These are phyloP conservation scores for Isabelozyma pseudorhagii DNA, from an alignment of 805 yeast species.

Conservation along the genomic window DNA sequence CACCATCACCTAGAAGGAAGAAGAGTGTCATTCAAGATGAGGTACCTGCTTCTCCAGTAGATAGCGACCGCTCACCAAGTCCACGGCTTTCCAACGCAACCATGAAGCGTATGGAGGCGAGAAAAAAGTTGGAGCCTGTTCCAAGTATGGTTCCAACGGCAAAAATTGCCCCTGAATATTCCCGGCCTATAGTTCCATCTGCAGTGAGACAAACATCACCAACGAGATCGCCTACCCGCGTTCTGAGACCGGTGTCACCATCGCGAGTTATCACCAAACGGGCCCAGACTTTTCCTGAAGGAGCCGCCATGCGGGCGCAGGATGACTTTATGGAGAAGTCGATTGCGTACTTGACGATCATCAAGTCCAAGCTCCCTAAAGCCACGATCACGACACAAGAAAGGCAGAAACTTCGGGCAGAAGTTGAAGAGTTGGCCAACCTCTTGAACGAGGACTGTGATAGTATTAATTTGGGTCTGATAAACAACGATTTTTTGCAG, in stretches of 20 bases:
- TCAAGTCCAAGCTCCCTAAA: constrained; percentile 9
- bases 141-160: not conserved
- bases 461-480: not conserved
- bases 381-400: constrained; percentile 10
- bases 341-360: constrained; percentile 8
- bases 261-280: not conserved
- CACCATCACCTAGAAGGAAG: not conserved
- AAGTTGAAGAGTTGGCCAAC: not conserved
- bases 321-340: constrained; percentile 10
- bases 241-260: constrained; percentile 4
- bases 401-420: not conserved
- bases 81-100: constrained; percentile 31
- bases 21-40: not conserved
- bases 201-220: not conserved
- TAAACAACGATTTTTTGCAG: constrained; percentile 1
- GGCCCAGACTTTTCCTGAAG: not conserved
- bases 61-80: constrained; percentile 9
- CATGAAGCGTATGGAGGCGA: constrained; percentile 30
- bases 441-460: not conserved
- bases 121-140: constrained; percentile 4
- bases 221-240: constrained; percentile 10
- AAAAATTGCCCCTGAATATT: not conserved
- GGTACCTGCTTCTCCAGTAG: not conserved
- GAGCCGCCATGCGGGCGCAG: not conserved
- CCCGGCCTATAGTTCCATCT: not conserved